A percentile compares a stretch with the other conserved stretches of the same genome.
Conservation (phyloP, 768 basidiomycete species). For the Pisolithus marmoratus region DNA sequence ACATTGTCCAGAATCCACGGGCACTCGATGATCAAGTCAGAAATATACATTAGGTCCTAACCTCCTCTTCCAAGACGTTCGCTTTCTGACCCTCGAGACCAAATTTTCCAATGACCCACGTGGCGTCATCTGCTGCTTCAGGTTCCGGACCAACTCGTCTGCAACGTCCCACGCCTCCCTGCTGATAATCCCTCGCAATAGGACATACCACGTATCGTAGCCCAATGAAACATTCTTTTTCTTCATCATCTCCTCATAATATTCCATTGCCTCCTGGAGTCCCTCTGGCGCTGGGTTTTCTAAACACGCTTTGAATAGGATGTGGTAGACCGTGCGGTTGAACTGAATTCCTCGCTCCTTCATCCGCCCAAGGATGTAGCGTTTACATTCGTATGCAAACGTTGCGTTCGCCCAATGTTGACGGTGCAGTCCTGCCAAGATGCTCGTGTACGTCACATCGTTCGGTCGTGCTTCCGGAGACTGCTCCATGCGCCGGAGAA, state of each 20-base stretch:
- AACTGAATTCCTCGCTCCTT: constrained; percentile 45
- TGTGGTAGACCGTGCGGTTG: constrained; percentile 68
- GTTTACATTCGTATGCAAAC: constrained; percentile 41
- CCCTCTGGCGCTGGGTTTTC: constrained; percentile 46
- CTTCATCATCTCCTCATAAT: constrained; percentile 57
- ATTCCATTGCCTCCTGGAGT: constrained; percentile 47
- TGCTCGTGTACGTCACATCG: constrained; percentile 76
- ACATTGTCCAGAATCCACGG: background rate
- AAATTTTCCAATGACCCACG: constrained; percentile 41
- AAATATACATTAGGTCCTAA: constrained; percentile 25
- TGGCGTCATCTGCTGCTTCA: constrained; percentile 46
- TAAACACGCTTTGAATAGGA: constrained; percentile 65
- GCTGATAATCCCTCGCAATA: constrained; percentile 58
- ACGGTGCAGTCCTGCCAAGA: constrained; percentile 69
- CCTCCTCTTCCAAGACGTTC: constrained; percentile 27
- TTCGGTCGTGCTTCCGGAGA: constrained; percentile 50
- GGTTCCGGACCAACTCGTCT: constrained; percentile 53
- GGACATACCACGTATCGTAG: constrained; percentile 71
- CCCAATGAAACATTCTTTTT: constrained; percentile 41
- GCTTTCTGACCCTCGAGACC: constrained; percentile 43
- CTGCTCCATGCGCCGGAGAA: constrained; percentile 74
- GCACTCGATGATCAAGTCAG: constrained; percentile 11
- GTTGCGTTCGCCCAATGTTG: constrained; percentile 43
- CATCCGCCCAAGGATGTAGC: constrained; percentile 55
- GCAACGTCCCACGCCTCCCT: constrained; percentile 59